A percentile compares a stretch with the other conserved stretches of the same genome.
These are phyloP conservation scores for Lophium mytilinum DNA, from an alignment of 495 filamentous ascomycete species.

Conservation along the genomic window DNA sequence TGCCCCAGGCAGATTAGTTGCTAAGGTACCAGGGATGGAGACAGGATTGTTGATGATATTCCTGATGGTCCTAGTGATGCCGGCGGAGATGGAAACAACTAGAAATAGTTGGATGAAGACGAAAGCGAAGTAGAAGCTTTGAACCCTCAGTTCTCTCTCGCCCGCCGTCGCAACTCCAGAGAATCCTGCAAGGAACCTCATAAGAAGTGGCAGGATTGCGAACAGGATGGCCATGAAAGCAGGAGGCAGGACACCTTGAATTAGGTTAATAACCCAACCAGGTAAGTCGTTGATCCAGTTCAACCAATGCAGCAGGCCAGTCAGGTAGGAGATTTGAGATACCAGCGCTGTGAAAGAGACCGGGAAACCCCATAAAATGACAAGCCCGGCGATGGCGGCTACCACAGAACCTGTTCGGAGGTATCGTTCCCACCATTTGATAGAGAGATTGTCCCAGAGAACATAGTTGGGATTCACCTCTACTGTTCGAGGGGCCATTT, in stretches of 20 bases:
- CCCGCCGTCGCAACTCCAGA: conserved; percentile 81
- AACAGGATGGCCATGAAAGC: conserved; percentile 71
- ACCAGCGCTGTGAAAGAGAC: conserved; percentile 81
- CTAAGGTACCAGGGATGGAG: conserved; percentile 55
- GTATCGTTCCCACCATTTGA: conserved; percentile 92
- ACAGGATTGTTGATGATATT: conserved; percentile 48
- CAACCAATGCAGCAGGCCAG: conserved; percentile 57
- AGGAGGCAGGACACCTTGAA: conserved; percentile 83
- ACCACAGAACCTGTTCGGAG: conserved; percentile 61
- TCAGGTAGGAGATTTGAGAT: conserved; percentile 64
- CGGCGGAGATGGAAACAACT: conserved; percentile 82
- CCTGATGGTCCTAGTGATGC: conserved; percentile 59
- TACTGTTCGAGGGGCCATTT: conserved; percentile 87
- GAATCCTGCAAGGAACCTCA: conserved; percentile 62
- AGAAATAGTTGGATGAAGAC: conserved; percentile 94
- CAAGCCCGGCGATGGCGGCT: conserved; percentile 58
- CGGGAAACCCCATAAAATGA: conserved; percentile 85
- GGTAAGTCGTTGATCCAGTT: conserved; percentile 59
- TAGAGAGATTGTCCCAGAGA: conserved; percentile 96
- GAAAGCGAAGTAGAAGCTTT: conserved; percentile 90
- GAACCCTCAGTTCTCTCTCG: conserved; percentile 69
- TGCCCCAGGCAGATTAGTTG: conserved; percentile 74
- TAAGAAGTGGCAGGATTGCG: conserved; percentile 67
- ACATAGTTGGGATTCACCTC: conserved; percentile 93
- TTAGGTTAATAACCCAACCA: conserved; percentile 54